Percentiles rank a stretch among this genome's conserved stretches.
Evolutionary conservation across 176 grass and related monocot genomes (phyloP).

Genomic region (Hordeum vulgare): DNA sequence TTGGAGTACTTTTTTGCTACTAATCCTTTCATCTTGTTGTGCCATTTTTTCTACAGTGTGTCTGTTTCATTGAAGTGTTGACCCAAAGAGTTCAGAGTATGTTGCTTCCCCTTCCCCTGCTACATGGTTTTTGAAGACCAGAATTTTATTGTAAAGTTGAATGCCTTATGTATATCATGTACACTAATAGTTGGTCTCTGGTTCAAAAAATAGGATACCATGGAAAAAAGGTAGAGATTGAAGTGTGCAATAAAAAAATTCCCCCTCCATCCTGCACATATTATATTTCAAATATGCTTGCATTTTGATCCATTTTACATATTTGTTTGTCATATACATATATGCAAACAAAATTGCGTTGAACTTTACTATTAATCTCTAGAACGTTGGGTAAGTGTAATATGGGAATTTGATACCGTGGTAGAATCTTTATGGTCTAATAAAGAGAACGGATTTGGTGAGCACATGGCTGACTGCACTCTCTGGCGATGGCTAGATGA

Average conservation of each 20-base stretch:
- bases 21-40: too few relatives aligned
- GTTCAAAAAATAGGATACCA: neutral
- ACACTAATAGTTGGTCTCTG: neutral
- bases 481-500: too few relatives aligned
- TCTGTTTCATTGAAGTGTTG: too few relatives aligned
- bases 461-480: too few relatives aligned
- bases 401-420: too few relatives aligned
- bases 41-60: neutral
- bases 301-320: neutral
- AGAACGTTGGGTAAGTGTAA: neutral
- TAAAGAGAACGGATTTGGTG: too few relatives aligned
- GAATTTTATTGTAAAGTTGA: neutral
- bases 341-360: neutral
- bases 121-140: neutral
- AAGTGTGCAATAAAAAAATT: neutral
- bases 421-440: too few relatives aligned
- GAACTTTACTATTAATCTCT: neutral
- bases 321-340: neutral
- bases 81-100: neutral
- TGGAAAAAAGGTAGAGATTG: neutral
- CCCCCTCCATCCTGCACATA: neutral
- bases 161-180: neutral
- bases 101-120: neutral
- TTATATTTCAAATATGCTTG: neutral
- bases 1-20: neutral